phyloP scores from a whole-genome alignment of 495 filamentous ascomycete genomes.

The Aspergillus bridgeri region DNA sequence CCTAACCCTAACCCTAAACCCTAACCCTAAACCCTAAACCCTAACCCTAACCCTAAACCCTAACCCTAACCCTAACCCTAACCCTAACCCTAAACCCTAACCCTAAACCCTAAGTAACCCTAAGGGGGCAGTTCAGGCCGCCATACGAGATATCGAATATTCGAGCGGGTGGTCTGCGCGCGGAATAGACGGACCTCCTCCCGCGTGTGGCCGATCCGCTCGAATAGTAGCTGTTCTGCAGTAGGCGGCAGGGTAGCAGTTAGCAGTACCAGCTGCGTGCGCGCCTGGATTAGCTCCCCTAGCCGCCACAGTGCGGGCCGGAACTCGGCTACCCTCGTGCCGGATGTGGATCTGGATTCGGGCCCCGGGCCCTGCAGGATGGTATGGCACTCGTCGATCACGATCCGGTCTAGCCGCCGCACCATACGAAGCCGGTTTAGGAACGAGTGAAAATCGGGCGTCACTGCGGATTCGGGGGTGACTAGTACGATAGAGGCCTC shows the following conservation, averaged over 20 bases:
- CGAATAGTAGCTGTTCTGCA: not conserved
- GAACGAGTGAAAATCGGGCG: constrained; percentile 12
- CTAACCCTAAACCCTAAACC: too few species aligned
- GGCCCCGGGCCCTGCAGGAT: not conserved
- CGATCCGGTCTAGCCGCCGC: constrained; percentile 13
- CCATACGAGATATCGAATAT: not conserved
- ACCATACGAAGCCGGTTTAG: constrained; percentile 13
- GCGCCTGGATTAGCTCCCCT: not conserved
- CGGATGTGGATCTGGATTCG: not conserved
- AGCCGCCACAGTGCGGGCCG: not conserved
- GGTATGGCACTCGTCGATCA: constrained; percentile 19
- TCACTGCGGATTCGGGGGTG: constrained; percentile 13
- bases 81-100: too few species aligned
- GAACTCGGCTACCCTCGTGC: not conserved
- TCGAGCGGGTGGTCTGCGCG: not conserved
- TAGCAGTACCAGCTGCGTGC: not conserved
- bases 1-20: too few species aligned
- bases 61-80: too few species aligned
- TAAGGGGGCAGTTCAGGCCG: not conserved
- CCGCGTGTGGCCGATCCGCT: not conserved
- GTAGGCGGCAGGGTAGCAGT: not conserved
- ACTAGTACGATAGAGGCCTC: constrained; percentile 19
- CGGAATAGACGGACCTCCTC: not conserved
- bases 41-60: too few species aligned
- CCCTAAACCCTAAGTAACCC: too few species aligned